These are phyloP conservation scores for Microcyclosporella mali DNA, from an alignment of 2,329 filamentous ascomycete genomes.

Conservation along the genomic window DNA sequence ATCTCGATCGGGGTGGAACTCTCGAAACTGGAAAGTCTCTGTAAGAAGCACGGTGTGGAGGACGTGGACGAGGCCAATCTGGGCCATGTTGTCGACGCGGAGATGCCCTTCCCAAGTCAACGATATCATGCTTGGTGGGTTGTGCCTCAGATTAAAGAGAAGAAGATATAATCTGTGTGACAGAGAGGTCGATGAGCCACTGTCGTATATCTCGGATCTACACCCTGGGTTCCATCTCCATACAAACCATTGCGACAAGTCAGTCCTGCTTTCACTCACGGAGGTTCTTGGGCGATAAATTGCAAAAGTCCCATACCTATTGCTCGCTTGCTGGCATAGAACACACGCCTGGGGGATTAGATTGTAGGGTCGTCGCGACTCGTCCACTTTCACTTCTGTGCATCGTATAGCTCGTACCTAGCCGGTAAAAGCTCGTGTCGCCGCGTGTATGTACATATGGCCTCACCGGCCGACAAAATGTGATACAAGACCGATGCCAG, in stretches of 20 bases:
- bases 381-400: background rate
- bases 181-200: too few species aligned
- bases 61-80: slow-evolving; percentile 5
- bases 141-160: slow-evolving; percentile 37
- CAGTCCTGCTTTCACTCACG: too few species aligned
- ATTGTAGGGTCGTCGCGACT: too few species aligned
- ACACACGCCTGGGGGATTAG: too few species aligned
- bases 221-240: background rate
- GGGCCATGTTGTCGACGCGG: slow-evolving; percentile 27
- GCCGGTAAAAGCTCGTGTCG: too few species aligned
- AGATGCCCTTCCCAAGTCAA: slow-evolving; percentile 34
- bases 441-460: too few species aligned
- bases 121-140: slow-evolving; percentile 43
- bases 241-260: background rate
- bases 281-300: background rate
- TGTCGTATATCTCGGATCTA: background rate
- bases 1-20: slow-evolving; percentile 27
- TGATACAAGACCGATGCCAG: too few species aligned
- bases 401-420: background rate
- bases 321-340: too few species aligned
- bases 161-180: slow-evolving; percentile 1
- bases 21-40: slow-evolving; percentile 19
- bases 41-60: slow-evolving; percentile 19
- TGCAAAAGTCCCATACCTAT: too few species aligned
- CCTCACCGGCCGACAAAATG: too few species aligned